Evolutionary conservation across 2,329 filamentous ascomycete genomes (phyloP).

Genomic region (Colletotrichum costaricense): DNA sequence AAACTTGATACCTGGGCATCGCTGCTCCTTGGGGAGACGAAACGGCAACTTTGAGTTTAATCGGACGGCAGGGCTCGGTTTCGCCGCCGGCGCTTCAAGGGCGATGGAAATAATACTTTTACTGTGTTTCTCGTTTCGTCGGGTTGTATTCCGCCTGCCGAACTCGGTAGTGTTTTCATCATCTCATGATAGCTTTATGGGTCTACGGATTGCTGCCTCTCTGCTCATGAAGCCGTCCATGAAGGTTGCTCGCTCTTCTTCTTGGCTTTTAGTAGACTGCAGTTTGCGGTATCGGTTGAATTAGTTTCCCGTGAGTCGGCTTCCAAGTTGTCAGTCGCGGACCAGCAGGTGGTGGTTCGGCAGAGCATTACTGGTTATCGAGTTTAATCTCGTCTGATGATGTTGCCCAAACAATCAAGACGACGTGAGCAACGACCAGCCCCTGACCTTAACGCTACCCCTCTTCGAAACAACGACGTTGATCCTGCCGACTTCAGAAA

Average conservation of each 20-base stretch:
- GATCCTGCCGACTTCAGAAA: not conserved
- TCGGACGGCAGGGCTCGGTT: not conserved
- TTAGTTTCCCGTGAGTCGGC: not conserved
- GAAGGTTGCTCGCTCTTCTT: not conserved
- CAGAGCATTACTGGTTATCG: not conserved
- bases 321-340: not conserved
- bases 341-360: not conserved
- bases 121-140: not conserved
- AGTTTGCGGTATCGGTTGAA: not conserved
- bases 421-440: not conserved
- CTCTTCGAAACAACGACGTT: not conserved
- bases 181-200: not conserved
- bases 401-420: not conserved
- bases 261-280: not conserved
- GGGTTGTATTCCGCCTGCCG: not conserved
- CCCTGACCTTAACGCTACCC: not conserved
- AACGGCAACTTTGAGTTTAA: not conserved
- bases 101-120: not conserved
- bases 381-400: not conserved
- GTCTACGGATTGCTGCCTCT: not conserved
- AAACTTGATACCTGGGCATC: not conserved
- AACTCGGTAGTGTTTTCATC: not conserved
- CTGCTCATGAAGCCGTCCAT: not conserved
- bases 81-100: not conserved
- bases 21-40: not conserved